These are phyloP conservation scores for Musa schizocarpa DNA, from an alignment of 176 grass and related monocot genomes.

Conservation along the genomic window DNA sequence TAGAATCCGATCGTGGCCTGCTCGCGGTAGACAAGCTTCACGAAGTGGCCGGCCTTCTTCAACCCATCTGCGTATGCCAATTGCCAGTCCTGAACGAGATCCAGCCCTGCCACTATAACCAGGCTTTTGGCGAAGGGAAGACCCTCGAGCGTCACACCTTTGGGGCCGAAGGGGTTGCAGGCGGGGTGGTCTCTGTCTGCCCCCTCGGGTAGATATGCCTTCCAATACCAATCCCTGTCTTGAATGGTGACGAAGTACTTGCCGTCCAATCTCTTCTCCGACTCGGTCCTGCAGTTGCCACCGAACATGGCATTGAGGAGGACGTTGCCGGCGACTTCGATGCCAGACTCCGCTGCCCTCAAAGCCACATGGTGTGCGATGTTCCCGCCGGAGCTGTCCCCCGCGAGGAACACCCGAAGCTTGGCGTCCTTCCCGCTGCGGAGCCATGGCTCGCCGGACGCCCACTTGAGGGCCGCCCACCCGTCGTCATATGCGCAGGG, in stretches of 20 bases:
- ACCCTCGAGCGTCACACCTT: conserved; percentile 32
- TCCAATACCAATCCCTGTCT: conserved; percentile 99
- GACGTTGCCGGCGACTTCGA: conserved; percentile 69
- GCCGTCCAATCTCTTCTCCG: conserved; percentile 73
- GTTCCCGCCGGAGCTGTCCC: conserved; percentile 93
- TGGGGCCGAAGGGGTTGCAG: conserved; percentile 92
- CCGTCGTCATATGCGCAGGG: conserved; percentile 94
- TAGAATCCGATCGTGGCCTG: conserved; percentile 89
- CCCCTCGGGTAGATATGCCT: conserved; percentile 87
- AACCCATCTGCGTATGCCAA: conserved; percentile 69
- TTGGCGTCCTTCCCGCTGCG: conserved; percentile 41
- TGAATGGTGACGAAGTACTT: conserved; percentile 97
- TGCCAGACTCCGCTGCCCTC: conserved; percentile 56
- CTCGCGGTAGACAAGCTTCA: conserved; percentile 76
- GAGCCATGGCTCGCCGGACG: conserved; percentile 48
- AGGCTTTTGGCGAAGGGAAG: conserved; percentile 85
- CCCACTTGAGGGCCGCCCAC: conserved; percentile 83
- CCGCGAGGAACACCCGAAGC: conserved; percentile 69
- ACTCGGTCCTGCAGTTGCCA: conserved; percentile 55
- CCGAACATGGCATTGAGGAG: conserved; percentile 98
- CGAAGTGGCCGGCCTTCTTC: conserved; percentile 48
- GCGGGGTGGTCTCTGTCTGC: conserved; percentile 84
- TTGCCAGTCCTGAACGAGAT: conserved; percentile 84
- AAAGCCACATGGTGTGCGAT: conserved; percentile 94
- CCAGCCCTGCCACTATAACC: conserved; percentile 82